Conservation (phyloP, 192 early-diverging fungal genomes). For the Coemansia sp. region DNA sequence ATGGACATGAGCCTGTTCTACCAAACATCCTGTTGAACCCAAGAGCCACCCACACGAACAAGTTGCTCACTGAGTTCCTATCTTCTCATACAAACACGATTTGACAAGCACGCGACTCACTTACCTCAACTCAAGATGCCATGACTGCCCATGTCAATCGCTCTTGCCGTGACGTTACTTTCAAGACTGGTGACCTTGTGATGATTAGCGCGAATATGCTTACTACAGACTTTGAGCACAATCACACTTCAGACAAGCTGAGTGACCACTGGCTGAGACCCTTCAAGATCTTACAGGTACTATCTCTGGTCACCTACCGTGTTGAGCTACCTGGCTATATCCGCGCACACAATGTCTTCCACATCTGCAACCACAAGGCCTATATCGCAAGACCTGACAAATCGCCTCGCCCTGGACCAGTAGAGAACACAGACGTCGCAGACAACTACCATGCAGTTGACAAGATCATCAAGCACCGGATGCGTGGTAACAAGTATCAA, state of each 20-base stretch:
- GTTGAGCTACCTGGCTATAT: not conserved
- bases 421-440: not conserved
- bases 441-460: not conserved
- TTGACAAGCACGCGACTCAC: not conserved
- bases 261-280: not conserved
- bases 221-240: not conserved
- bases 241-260: not conserved
- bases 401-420: not conserved
- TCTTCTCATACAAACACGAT: not conserved
- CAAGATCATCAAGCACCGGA: not conserved
- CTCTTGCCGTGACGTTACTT: not conserved
- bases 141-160: not conserved
- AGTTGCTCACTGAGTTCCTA: not conserved
- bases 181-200: not conserved
- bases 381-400: not conserved
- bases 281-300: not conserved
- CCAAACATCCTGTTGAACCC: conserved; percentile 3
- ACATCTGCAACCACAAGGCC: not conserved
- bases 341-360: conserved; percentile 7
- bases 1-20: not conserved
- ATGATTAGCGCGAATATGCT: conserved; percentile 9
- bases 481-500: not conserved
- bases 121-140: not conserved
- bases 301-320: not conserved
- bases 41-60: too few species aligned